These are phyloP conservation scores for Solanum sejunctum DNA, from an alignment of 257 asterid species.

Conservation along the genomic window DNA sequence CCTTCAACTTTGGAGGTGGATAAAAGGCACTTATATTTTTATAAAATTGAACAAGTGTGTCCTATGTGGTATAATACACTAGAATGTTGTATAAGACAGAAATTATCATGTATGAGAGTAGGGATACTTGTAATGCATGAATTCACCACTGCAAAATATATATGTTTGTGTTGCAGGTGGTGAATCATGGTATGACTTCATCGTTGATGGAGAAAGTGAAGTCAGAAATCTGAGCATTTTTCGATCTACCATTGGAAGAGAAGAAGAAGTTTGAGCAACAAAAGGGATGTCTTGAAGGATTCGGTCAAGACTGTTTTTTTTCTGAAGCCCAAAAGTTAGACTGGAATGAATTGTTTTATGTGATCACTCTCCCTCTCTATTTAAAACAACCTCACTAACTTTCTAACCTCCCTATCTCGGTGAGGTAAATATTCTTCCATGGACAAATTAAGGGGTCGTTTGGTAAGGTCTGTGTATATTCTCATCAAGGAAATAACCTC, in stretches of 20 bases:
- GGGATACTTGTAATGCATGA: too few species aligned
- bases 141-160: too few species aligned
- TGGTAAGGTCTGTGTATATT: too few species aligned
- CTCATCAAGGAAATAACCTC: too few species aligned
- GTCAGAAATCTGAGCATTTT: neutral
- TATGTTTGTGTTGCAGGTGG: neutral
- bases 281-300: conserved; percentile 13
- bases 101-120: too few species aligned
- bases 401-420: neutral
- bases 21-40: too few species aligned
- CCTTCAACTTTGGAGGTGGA: too few species aligned
- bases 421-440: neutral
- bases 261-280: neutral
- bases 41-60: too few species aligned
- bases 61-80: too few species aligned
- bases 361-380: conserved; percentile 13
- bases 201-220: too few species aligned
- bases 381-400: neutral
- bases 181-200: neutral
- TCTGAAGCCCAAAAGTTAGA: conserved; percentile 58
- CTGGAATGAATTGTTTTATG: conserved; percentile 38
- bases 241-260: neutral
- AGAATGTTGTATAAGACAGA: too few species aligned
- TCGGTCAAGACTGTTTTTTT: conserved; percentile 38
- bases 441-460: too few species aligned